A percentile compares a stretch with the other conserved stretches of the same genome.
Evolutionary conservation across 2,329 filamentous ascomycete genomes (phyloP).

Genomic region (Penicillium sp.): DNA sequence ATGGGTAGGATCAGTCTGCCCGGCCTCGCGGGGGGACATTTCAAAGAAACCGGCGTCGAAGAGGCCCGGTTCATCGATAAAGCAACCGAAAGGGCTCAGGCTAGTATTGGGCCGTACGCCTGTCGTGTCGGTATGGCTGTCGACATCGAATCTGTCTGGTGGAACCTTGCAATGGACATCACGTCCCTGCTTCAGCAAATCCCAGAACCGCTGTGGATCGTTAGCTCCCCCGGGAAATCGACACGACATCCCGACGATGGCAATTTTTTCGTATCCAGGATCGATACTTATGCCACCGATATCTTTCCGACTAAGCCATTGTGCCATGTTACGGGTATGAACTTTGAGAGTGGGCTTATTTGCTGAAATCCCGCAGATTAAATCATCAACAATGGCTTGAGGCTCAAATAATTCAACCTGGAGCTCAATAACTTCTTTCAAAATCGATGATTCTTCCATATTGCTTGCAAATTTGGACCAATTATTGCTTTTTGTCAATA

Average conservation of each 20-base stretch:
- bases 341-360: no score
- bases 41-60: conserved; percentile 49
- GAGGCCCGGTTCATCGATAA: conserved; percentile 40
- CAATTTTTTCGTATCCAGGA: not conserved
- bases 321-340: no score
- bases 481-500: no score
- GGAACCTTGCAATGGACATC: conserved; percentile 38
- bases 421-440: no score
- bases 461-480: no score
- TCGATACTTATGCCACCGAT: no score
- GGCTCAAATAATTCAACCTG: no score
- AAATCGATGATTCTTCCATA: no score
- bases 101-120: conserved; percentile 39
- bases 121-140: conserved; percentile 39
- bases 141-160: conserved; percentile 38
- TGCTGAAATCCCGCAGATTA: no score
- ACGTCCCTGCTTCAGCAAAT: conserved; percentile 37
- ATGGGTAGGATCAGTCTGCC: conserved; percentile 79
- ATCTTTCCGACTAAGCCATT: no score
- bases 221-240: conserved; percentile 20
- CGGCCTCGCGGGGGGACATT: conserved; percentile 68
- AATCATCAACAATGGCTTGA: no score
- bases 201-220: conserved; percentile 38
- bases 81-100: conserved; percentile 40
- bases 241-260: conserved; percentile 13